Evolutionary conservation across 345 rosid genomes (phyloP).

Genomic region (Noccaea caerulescens): DNA sequence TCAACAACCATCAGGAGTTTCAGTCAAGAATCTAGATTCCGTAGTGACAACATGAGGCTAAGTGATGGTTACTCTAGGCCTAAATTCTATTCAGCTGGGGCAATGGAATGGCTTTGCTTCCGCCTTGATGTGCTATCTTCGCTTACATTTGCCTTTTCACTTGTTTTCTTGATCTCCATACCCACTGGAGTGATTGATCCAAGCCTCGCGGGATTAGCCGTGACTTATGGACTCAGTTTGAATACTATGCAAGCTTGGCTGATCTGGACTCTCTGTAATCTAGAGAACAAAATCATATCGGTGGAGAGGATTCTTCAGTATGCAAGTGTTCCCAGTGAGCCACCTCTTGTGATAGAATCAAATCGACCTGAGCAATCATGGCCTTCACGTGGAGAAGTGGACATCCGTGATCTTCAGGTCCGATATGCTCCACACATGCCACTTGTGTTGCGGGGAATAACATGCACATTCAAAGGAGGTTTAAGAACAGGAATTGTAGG

Average conservation of each 20-base stretch:
- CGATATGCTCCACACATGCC: conserved; percentile 84
- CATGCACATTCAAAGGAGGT: conserved; percentile 79
- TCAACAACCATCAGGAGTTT: conserved; percentile 82
- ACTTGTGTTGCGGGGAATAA: conserved; percentile 73
- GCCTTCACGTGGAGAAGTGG: conserved; percentile 71
- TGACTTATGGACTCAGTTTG: conserved; percentile 81
- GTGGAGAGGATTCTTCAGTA: conserved; percentile 92
- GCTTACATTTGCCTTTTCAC: conserved; percentile 69
- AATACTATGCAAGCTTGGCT: conserved; percentile 69
- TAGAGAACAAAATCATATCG: conserved; percentile 83
- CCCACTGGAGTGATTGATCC: conserved; percentile 71
- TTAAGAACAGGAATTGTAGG: conserved; percentile 87
- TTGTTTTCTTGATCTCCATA: conserved; percentile 65
- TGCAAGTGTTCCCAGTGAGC: conserved; percentile 66
- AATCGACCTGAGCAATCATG: conserved; percentile 59
- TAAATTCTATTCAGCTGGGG: conserved; percentile 59
- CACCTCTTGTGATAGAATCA: conserved; percentile 69
- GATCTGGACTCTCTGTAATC: conserved; percentile 67
- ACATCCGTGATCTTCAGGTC: conserved; percentile 69
- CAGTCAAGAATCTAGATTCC: conserved; percentile 73
- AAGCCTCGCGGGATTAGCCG: conserved; percentile 86
- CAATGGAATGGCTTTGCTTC: conserved; percentile 88
- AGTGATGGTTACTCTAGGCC: conserved; percentile 73
- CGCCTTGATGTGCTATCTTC: conserved; percentile 74
- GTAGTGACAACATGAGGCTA: conserved; percentile 59